Conservation (phyloP, 1,284 basidiomycete species). For the Ceratorhiza oryzae-sativae region DNA sequence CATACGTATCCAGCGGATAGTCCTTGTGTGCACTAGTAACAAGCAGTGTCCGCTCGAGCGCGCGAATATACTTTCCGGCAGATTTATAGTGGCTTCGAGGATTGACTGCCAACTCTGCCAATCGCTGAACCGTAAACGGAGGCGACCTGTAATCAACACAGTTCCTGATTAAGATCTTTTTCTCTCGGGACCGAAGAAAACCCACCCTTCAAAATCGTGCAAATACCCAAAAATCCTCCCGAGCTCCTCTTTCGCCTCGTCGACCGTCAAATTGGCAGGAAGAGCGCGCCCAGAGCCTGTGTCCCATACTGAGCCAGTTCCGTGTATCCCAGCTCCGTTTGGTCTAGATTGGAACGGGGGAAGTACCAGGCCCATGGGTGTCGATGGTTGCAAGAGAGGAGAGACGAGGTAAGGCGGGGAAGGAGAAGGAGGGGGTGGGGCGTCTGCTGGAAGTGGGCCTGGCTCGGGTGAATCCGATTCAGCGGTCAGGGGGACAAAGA, state of each 20-base stretch:
- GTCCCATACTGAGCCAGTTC: slow-evolving; percentile 58
- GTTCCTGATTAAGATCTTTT: slow-evolving; percentile 25
- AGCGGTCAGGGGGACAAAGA: slow-evolving; percentile 54
- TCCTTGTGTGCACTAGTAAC: slow-evolving; percentile 82
- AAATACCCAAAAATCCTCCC: slow-evolving; percentile 67
- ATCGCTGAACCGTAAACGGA: slow-evolving; percentile 91
- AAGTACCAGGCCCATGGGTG: slow-evolving; percentile 71
- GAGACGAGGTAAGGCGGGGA: slow-evolving; percentile 37
- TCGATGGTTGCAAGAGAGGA: slow-evolving; percentile 49
- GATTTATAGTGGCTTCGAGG: slow-evolving; percentile 78
- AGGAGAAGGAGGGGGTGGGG: slow-evolving; percentile 42
- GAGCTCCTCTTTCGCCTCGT: slow-evolving; percentile 69
- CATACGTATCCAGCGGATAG: slow-evolving; percentile 64
- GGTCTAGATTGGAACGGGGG: slow-evolving; percentile 78
- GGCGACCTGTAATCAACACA: slow-evolving; percentile 58
- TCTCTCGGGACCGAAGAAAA: slow-evolving; percentile 39
- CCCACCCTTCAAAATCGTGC: slow-evolving; percentile 79
- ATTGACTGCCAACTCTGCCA: slow-evolving; percentile 82
- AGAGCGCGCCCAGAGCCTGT: slow-evolving; percentile 67
- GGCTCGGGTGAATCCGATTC: slow-evolving; percentile 44
- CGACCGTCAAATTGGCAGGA: slow-evolving; percentile 55
- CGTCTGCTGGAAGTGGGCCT: slow-evolving; percentile 37
- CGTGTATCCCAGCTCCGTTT: slow-evolving; percentile 46
- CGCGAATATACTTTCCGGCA: slow-evolving; percentile 89
- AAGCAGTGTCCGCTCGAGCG: slow-evolving; percentile 82